Percentiles rank a stretch among this genome's conserved stretches.
Evolutionary conservation across 495 filamentous ascomycete genomes (phyloP).

Genomic region (Lophium mytilinum): DNA sequence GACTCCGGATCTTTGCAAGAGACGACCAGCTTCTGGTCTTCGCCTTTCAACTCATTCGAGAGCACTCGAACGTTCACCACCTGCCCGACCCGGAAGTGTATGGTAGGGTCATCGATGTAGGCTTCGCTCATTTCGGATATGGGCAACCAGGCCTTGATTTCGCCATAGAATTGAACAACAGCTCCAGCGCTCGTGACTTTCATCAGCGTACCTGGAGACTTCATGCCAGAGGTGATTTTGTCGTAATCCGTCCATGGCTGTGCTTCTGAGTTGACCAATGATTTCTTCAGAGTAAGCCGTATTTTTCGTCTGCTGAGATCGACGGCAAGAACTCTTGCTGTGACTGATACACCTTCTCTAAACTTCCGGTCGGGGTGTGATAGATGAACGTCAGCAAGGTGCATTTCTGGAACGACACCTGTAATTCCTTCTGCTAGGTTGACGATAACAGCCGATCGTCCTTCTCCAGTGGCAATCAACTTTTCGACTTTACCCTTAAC

Average conservation of each 20-base stretch:
- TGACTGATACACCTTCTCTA: slow-evolving; percentile 75
- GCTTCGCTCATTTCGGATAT: slow-evolving; percentile 96
- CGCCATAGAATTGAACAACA: slow-evolving; percentile 86
- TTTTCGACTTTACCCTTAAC: slow-evolving; percentile 82
- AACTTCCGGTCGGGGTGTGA: slow-evolving; percentile 96
- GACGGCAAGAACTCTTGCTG: slow-evolving; percentile 72
- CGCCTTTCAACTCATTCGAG: slow-evolving; percentile 61
- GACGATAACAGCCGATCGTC: slow-evolving; percentile 72
- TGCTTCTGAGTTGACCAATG: slow-evolving; percentile 77
- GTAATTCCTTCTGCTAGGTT: slow-evolving; percentile 77
- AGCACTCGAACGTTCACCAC: slow-evolving; percentile 80
- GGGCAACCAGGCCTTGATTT: slow-evolving; percentile 74
- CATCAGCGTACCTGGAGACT: slow-evolving; percentile 76
- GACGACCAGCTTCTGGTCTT: slow-evolving; percentile 64
- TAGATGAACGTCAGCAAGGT: slow-evolving; percentile 77
- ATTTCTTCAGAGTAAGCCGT: slow-evolving; percentile 89
- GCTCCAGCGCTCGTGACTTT: slow-evolving; percentile 71
- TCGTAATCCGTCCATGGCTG: slow-evolving; percentile 68
- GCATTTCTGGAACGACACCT: slow-evolving; percentile 77
- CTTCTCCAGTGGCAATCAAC: slow-evolving; percentile 61
- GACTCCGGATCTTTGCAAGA: slow-evolving; percentile 84
- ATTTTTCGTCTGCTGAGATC: slow-evolving; percentile 69
- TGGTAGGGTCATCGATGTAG: slow-evolving; percentile 76
- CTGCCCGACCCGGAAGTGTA: slow-evolving; percentile 85
- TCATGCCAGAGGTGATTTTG: slow-evolving; percentile 56